phyloP scores from a whole-genome alignment of 1,284 basidiomycete genomes.

The Ustilago tritici region DNA sequence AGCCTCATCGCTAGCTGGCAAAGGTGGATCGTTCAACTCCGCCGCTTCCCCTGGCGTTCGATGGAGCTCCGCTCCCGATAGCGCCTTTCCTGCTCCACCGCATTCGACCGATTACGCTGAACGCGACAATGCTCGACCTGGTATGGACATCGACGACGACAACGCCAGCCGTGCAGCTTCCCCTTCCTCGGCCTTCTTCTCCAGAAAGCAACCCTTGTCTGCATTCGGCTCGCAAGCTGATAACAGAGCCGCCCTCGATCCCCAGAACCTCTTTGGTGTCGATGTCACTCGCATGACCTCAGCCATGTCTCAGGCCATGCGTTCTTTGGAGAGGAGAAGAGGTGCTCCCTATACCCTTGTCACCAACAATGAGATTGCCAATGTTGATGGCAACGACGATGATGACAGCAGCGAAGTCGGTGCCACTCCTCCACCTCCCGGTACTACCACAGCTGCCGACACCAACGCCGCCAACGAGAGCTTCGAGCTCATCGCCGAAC shows the following conservation, averaged over 20 bases:
- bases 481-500: constrained; percentile 53
- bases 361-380: constrained; percentile 44
- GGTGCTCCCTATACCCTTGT: constrained; percentile 51
- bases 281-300: constrained; percentile 45
- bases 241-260: constrained; percentile 30
- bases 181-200: constrained; percentile 27
- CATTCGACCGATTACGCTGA: constrained; percentile 9
- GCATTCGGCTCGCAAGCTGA: constrained; percentile 17
- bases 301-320: constrained; percentile 53
- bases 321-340: constrained; percentile 38
- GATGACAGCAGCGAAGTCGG: constrained; percentile 32
- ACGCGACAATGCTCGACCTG: constrained; percentile 1
- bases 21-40: constrained; percentile 5
- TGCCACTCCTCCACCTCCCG: constrained; percentile 33
- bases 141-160: constrained; percentile 22
- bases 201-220: constrained; percentile 12
- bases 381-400: constrained; percentile 33
- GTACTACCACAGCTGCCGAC: constrained; percentile 23
- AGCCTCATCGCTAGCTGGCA: constrained; percentile 3
- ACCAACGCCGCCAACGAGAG: constrained; percentile 50
- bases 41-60: constrained; percentile 41
- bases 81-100: constrained; percentile 23
- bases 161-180: constrained; percentile 8
- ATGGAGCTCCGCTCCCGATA: constrained; percentile 46
- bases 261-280: constrained; percentile 46